These are phyloP conservation scores for Kazachstania kunashirensis DNA, from an alignment of 805 yeast species.

Conservation along the genomic window DNA sequence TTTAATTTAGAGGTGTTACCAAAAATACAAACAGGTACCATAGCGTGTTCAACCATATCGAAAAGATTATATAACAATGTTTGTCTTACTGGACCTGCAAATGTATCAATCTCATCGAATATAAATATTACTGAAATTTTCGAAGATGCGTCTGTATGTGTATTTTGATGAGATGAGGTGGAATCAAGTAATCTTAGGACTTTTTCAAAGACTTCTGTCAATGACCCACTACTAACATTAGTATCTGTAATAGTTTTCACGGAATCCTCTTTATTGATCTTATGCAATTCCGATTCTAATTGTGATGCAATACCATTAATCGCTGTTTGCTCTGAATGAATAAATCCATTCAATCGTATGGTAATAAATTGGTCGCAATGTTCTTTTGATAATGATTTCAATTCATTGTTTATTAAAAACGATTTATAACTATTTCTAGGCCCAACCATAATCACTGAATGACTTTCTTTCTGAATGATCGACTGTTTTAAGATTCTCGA, in stretches of 20 bases:
- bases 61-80: constrained; percentile 79
- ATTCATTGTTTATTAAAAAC: constrained; percentile 46
- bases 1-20: constrained; percentile 72
- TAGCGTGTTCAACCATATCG: constrained; percentile 67
- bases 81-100: constrained; percentile 64
- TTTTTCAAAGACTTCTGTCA: constrained; percentile 52
- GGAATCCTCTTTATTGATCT: constrained; percentile 15
- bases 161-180: constrained; percentile 9
- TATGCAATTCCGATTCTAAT: constrained; percentile 42
- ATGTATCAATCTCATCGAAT: constrained; percentile 78
- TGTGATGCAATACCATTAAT: constrained; percentile 80
- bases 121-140: constrained; percentile 59
- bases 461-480: constrained; percentile 60
- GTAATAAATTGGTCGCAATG: constrained; percentile 46
- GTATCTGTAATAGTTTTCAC: constrained; percentile 13
- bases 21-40: constrained; percentile 67
- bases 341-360: constrained; percentile 57
- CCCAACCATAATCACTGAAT: constrained; percentile 72
- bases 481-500: constrained; percentile 54
- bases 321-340: constrained; percentile 69
- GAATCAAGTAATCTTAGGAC: constrained; percentile 45
- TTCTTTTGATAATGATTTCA: constrained; percentile 35
- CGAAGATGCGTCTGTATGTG: constrained; percentile 19
- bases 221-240: constrained; percentile 42
- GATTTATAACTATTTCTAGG: constrained; percentile 75